Evolutionary conservation across 495 filamentous ascomycete species (phyloP).

Genomic region (Ascobolus immersus): DNA sequence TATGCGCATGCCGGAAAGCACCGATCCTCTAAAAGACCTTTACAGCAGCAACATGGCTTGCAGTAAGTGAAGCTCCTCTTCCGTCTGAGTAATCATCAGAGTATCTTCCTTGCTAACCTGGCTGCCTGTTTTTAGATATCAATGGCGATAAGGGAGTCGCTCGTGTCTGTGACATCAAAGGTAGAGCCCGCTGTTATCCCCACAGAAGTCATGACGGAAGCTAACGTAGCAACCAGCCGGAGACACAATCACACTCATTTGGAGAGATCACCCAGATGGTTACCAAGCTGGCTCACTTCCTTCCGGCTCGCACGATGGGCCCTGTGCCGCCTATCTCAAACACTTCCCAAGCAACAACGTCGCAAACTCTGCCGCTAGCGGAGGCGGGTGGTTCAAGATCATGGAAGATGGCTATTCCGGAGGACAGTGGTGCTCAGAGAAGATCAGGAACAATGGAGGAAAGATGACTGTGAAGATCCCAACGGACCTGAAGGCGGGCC

Average conservation of each 20-base stretch:
- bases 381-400: slow-evolving; percentile 69
- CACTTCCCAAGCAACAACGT: slow-evolving; percentile 14
- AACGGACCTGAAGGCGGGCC: slow-evolving; percentile 30
- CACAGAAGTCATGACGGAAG: background rate
- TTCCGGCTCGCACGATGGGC: too few species aligned
- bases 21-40: slow-evolving; percentile 27
- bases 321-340: slow-evolving; percentile 52
- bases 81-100: too few species aligned
- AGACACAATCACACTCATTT: slow-evolving; percentile 34
- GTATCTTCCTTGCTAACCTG: too few species aligned
- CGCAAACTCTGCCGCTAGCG: too few species aligned
- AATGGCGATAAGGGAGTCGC: slow-evolving; percentile 3
- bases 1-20: slow-evolving; percentile 37
- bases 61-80: too few species aligned
- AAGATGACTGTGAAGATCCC: slow-evolving; percentile 34
- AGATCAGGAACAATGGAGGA: slow-evolving; percentile 37
- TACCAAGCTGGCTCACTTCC: slow-evolving; percentile 34
- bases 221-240: slow-evolving; percentile 14
- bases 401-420: slow-evolving; percentile 37
- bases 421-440: slow-evolving; percentile 40
- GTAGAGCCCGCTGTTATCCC: slow-evolving; percentile 1
- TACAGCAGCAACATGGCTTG: slow-evolving; percentile 40
- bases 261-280: slow-evolving; percentile 33
- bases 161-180: slow-evolving; percentile 7
- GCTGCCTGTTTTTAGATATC: too few species aligned